phyloP scores from a whole-genome alignment of 2,329 filamentous ascomycete genomes.

The Colletotrichum shisoi region DNA sequence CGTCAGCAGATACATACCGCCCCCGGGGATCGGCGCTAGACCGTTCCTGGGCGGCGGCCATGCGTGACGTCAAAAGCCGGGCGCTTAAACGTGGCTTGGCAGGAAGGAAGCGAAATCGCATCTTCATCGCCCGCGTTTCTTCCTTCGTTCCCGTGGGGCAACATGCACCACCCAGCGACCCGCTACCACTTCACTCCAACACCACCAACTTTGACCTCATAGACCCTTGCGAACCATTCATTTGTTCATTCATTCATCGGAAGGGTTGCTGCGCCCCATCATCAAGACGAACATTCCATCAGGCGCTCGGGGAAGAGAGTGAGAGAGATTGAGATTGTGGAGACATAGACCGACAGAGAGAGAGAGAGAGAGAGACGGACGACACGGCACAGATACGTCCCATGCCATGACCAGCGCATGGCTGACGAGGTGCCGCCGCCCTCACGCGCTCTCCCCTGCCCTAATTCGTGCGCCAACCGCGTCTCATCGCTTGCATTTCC shows the following conservation, averaged over 20 bases:
- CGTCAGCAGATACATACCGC: no score
- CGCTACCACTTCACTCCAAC: background rate
- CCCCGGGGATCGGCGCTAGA: slow-evolving; percentile 28
- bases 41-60: slow-evolving; percentile 14
- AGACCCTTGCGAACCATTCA: background rate
- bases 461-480: slow-evolving; percentile 33
- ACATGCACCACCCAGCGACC: slow-evolving; percentile 15
- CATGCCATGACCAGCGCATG: slow-evolving; percentile 37
- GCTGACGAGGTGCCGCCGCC: slow-evolving; percentile 30
- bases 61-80: slow-evolving; percentile 38
- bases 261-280: no score
- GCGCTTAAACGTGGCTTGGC: slow-evolving; percentile 37
- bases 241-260: no score
- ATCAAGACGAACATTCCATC: no score
- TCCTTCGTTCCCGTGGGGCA: slow-evolving; percentile 21
- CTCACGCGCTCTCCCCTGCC: slow-evolving; percentile 18
- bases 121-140: slow-evolving; percentile 28
- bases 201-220: background rate
- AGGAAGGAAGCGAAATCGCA: background rate
- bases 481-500: slow-evolving; percentile 27
- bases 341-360: background rate
- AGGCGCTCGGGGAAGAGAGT: background rate
- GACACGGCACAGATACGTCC: background rate
- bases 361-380: background rate
- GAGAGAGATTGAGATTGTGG: background rate